Evolutionary conservation across 768 basidiomycete species (phyloP), one percentile per base, ranked within the genome.

Genomic region (Mycena olivaceomarginata): DNA sequence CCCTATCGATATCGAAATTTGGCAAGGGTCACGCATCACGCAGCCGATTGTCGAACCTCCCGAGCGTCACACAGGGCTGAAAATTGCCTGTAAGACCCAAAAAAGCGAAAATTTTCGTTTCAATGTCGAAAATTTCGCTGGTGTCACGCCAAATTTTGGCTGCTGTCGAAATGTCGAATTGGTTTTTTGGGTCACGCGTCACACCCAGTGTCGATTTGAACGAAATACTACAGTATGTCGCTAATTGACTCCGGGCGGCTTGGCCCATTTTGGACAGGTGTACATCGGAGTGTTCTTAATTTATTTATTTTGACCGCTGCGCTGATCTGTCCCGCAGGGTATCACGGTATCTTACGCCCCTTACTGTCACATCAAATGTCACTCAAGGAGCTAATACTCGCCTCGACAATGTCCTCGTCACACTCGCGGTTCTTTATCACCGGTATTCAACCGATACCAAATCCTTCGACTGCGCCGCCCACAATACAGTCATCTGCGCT

Each of bases 371-470:
- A 22, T 59, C 57, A 59, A 59, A 59, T 37, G 31, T 59, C 57
- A 59, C 57, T 59, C 57, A 59, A 37, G 57, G 57, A 59, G 57
- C 31, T 13, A 59, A 59, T 15, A 59, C 57, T 37, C 57, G 57
- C 31, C 57, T 59, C 3, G 57, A 59, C 57, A 22, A 37, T 59
- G 57, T 59, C 57, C 57, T 59, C 31, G 57, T 59, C 57, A 59
- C 57, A 2, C 57, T 59, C 12, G 57, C 31, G 11, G 25, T 59
- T 37, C 25, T 59, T 5, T 15, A 59, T 37, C 31, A 59, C 57
- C 57, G 57, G 57, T 59, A 59, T 20, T 56, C 53, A 6, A 59
- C 25, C 25, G 57, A 59, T 31, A 59, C 4, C 31, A 59, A 31
- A 59, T 20, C 57, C 11, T 59, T 59, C 18, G 57, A 59, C 31